phyloP scores from a whole-genome alignment of 306 rosid species.

The Vigna angularis region DNA sequence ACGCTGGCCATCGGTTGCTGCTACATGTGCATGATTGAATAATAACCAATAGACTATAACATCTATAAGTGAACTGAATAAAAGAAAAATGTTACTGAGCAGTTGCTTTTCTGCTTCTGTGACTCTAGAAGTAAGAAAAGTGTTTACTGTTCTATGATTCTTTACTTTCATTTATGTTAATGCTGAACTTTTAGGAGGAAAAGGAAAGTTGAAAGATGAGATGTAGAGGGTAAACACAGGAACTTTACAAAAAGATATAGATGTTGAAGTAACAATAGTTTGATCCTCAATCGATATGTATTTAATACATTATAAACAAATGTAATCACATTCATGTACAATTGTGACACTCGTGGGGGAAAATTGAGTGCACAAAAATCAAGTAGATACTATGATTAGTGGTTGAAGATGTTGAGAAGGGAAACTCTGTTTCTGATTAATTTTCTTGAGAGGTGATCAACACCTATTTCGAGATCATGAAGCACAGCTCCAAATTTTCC shows the following conservation, averaged over 20 bases:
- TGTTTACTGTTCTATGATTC: background rate
- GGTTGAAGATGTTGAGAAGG: constrained; percentile 48
- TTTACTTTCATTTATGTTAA: background rate
- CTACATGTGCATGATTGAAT: background rate
- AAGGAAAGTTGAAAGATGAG: too few species aligned
- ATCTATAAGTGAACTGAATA: too few species aligned
- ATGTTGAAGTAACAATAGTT: background rate
- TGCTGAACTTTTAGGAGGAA: too few species aligned
- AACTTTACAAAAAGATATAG: background rate
- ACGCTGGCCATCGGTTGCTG: background rate
- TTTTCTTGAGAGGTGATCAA: constrained; percentile 47
- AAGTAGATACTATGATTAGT: constrained; percentile 19
- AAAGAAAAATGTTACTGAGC: background rate
- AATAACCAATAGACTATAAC: background rate
- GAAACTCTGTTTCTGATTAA: constrained; percentile 47
- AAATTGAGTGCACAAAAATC: constrained; percentile 30
- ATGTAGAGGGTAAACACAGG: too few species aligned
- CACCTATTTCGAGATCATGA: constrained; percentile 45
- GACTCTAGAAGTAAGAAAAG: background rate
- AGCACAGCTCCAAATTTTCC: constrained; percentile 46
- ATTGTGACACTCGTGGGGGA: constrained; percentile 29
- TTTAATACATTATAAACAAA: background rate
- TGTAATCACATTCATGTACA: constrained; percentile 41
- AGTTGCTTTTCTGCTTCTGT: background rate
- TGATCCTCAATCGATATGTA: constrained; percentile 29